These are phyloP conservation scores for Lentinula sp. DNA, from an alignment of 768 basidiomycete species.

Conservation along the genomic window DNA sequence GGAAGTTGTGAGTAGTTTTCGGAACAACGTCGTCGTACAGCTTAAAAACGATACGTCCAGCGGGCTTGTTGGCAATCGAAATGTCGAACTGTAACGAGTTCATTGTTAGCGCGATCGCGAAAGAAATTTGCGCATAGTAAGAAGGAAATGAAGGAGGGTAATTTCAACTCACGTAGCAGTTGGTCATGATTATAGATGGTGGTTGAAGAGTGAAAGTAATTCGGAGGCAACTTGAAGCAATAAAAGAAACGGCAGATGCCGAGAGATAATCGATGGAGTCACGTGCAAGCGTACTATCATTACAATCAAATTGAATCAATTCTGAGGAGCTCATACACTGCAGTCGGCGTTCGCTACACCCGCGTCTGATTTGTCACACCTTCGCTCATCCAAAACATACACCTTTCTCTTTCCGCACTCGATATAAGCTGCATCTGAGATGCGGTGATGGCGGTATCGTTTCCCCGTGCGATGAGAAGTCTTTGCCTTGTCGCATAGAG, in stretches of 20 bases:
- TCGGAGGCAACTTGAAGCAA: not conserved
- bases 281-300: not conserved
- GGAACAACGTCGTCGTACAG: slow-evolving; percentile 83
- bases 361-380: slow-evolving; percentile 25
- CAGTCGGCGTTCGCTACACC: not conserved
- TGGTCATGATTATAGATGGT: slow-evolving; percentile 3
- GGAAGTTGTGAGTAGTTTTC: slow-evolving; percentile 75
- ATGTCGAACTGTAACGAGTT: slow-evolving; percentile 50
- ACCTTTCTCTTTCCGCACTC: slow-evolving; percentile 24
- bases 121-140: not conserved
- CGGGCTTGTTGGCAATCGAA: slow-evolving; percentile 49
- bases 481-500: slow-evolving; percentile 9
- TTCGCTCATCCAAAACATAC: slow-evolving; percentile 36
- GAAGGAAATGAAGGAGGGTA: not conserved
- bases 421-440: slow-evolving; percentile 24
- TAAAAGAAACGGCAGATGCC: not conserved
- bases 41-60: slow-evolving; percentile 76
- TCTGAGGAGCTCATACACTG: too few species aligned
- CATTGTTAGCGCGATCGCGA: not conserved
- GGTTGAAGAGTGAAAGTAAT: not conserved
- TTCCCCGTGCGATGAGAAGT: slow-evolving; percentile 21
- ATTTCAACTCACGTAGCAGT: slow-evolving; percentile 1
- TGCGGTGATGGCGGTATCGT: slow-evolving; percentile 14
- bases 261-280: not conserved
- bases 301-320: not conserved